Conservation (phyloP, 805 yeast genomes). For the Candida xyloterini region DNA sequence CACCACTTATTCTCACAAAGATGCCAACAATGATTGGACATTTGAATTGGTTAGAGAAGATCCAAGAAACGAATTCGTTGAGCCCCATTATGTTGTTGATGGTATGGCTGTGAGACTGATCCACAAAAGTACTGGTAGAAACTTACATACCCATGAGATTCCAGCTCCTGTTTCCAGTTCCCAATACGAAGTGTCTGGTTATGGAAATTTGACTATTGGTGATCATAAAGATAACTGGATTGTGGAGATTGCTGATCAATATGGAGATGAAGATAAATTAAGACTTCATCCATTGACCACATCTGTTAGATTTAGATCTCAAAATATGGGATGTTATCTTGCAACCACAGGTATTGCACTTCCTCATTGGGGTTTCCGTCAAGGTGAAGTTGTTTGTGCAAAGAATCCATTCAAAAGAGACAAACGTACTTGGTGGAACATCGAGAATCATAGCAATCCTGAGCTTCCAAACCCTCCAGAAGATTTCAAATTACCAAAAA, state of each 20-base stretch:
- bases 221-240: constrained; percentile 90
- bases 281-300: constrained; percentile 75
- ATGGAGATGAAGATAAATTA: constrained; percentile 45
- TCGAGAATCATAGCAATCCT: constrained; percentile 65
- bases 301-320: constrained; percentile 64
- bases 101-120: constrained; percentile 69
- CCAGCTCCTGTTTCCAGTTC: constrained; percentile 68
- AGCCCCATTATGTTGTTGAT: constrained; percentile 44
- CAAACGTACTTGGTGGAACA: constrained; percentile 87
- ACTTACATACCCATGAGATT: constrained; percentile 79
- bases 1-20: constrained; percentile 89
- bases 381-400: constrained; percentile 84
- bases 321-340: constrained; percentile 66
- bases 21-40: constrained; percentile 79
- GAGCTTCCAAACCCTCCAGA: constrained; percentile 57
- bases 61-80: constrained; percentile 30
- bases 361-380: constrained; percentile 85
- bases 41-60: constrained; percentile 58
- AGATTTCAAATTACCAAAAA: constrained; percentile 66
- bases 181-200: constrained; percentile 83
- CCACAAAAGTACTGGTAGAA: constrained; percentile 69
- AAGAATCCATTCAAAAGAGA: constrained; percentile 66
- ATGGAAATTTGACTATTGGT: constrained; percentile 68
- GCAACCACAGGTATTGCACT: constrained; percentile 67
- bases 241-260: constrained; percentile 72